A percentile compares a stretch with the other conserved stretches of the same genome.
Conservation (phyloP, 768 basidiomycete genomes). For the Kwoniella newhampshirensis region DNA sequence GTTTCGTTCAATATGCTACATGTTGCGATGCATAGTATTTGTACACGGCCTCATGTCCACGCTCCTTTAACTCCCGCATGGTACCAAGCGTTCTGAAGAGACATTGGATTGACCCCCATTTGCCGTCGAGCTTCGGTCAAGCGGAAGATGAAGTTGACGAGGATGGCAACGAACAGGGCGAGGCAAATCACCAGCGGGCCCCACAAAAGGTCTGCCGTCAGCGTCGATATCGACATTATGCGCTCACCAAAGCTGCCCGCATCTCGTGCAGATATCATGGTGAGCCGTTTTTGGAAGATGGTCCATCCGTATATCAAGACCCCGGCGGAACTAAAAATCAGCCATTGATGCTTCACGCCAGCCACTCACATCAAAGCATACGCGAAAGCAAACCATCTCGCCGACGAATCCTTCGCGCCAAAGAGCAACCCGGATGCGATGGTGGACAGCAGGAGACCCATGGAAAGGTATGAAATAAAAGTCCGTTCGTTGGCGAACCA, state of each 20-base stretch:
- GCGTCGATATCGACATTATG: neutral
- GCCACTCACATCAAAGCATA: constrained; percentile 79
- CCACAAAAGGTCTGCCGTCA: constrained; percentile 65
- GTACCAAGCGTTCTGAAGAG: constrained; percentile 37
- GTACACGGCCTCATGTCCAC: constrained; percentile 11
- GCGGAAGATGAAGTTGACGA: constrained; percentile 59
- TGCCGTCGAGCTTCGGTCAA: constrained; percentile 30
- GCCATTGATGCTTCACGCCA: constrained; percentile 16
- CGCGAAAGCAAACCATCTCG: constrained; percentile 72
- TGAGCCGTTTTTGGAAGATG: constrained; percentile 82
- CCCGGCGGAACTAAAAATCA: constrained; percentile 42
- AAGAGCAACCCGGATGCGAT: constrained; percentile 87
- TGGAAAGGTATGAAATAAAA: constrained; percentile 89
- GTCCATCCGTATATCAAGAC: constrained; percentile 77
- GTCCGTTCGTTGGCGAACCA: constrained; percentile 93
- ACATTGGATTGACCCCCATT: constrained; percentile 37
- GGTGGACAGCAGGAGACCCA: constrained; percentile 76
- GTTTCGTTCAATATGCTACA: constrained; percentile 8
- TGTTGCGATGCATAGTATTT: constrained; percentile 2
- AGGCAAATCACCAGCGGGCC: constrained; percentile 82
- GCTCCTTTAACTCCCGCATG: constrained; percentile 18
- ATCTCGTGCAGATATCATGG: constrained; percentile 84
- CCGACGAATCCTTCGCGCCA: constrained; percentile 64
- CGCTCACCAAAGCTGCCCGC: constrained; percentile 81
- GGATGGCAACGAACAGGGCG: constrained; percentile 79